Conservation (phyloP, 2,329 filamentous ascomycete species). For the Microascus cirrosus region DNA sequence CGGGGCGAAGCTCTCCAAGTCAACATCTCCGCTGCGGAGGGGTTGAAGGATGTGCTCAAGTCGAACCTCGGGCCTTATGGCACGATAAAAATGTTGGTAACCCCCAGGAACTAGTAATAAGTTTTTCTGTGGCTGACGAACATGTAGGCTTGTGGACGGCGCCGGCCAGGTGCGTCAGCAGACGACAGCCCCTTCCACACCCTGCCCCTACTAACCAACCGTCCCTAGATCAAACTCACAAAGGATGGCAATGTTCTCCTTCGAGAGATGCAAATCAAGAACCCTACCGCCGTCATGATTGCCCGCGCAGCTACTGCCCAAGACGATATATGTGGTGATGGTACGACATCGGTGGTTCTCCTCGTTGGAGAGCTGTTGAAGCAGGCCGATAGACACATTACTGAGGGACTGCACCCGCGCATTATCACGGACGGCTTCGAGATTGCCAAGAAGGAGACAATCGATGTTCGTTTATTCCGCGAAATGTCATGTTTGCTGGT, state of each 20-base stretch:
- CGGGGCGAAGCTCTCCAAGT: slow-evolving; percentile 93
- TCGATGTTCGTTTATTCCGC: slow-evolving; percentile 51
- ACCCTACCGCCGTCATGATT: slow-evolving; percentile 87
- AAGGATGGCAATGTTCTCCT: slow-evolving; percentile 91
- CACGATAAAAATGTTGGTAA: slow-evolving; percentile 80
- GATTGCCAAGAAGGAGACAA: slow-evolving; percentile 82
- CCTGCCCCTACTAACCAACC: slow-evolving; percentile 10
- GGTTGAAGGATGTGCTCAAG: slow-evolving; percentile 85
- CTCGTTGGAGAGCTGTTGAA: slow-evolving; percentile 94
- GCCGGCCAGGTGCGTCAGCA: slow-evolving; percentile 47
- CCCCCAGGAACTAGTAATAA: neutral
- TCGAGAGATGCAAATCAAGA: slow-evolving; percentile 87
- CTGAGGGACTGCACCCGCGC: slow-evolving; percentile 90
- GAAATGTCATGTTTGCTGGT: neutral
- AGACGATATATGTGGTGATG: slow-evolving; percentile 96
- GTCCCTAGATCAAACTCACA: slow-evolving; percentile 80
- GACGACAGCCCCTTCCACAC: neutral
- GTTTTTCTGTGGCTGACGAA: slow-evolving; percentile 12
- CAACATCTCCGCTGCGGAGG: slow-evolving; percentile 95
- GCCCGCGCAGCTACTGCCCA: slow-evolving; percentile 84
- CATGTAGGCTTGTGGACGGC: slow-evolving; percentile 53
- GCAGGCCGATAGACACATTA: slow-evolving; percentile 92
- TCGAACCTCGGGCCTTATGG: slow-evolving; percentile 91
- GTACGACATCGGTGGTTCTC: slow-evolving; percentile 91
- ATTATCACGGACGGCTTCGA: slow-evolving; percentile 98